Evolutionary conservation across 1,284 basidiomycete species (phyloP), one percentile per base, ranked within the genome.

Genomic region (Inonotus obliquus): DNA sequence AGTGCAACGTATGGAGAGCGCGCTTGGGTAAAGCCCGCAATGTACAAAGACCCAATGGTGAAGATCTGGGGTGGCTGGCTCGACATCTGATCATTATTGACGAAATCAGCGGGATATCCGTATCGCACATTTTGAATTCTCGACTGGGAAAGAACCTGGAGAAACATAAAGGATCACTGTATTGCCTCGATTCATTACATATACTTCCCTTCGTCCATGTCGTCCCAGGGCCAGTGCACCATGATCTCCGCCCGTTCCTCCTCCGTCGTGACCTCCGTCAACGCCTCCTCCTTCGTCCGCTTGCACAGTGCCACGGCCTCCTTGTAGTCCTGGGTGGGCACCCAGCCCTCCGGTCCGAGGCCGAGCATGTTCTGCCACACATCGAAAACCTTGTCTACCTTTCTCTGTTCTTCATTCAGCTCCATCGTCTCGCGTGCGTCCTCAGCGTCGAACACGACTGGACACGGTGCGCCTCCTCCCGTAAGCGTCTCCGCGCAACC

Each of bases 171-270:
- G n/a, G n/a, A n/a, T n/a, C n/a, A n/a, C n/a, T n/a, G n/a, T n/a
- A n/a, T n/a, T n/a, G n/a, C n/a, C 37, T 45, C 27, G 11, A 49
- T 62, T 65, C 57, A 54, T 66, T 66, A 74, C 73, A 71, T 74
- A 65, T 81, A 77, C 32, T 73, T 61, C 66, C 69, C 64, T 69
- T 81, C 78, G 67, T 81, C 75, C 75, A 79, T 79, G 65, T 80
- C 77, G 65, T 79, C 73, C 67, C 71, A 79, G 67, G 67, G 69
- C 78, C 78, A 81, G 68, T 79, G 66, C 61, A 65, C 73, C 71
- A 23, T 57, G 54, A 71, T 68, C 71, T 72, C 57, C 54, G 60
- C 77, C 59, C 69, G 72, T 63, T 69, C 71, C 66, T 76, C 71
- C 66, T 61, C 73, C 68, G 66, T 63, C 69, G 51, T 27, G 59